phyloP scores from a whole-genome alignment of 352 stramenopile genomes.

The Pythium insidiosum region DNA sequence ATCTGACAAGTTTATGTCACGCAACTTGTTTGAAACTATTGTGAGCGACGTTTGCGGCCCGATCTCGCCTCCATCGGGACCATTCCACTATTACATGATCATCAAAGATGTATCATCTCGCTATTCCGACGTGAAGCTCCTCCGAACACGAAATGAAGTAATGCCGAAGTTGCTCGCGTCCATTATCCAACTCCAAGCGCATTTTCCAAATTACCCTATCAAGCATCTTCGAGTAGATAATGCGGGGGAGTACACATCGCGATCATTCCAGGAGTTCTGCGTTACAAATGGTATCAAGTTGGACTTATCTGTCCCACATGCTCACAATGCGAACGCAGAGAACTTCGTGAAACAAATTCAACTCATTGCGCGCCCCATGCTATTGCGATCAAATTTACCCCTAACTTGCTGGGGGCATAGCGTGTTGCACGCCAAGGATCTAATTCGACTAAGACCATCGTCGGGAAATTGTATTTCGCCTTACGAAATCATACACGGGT shows the following conservation, averaged over 20 bases:
- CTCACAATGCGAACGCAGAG: constrained; percentile 12
- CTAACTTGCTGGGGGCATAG: constrained; percentile 2
- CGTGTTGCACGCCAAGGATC: background rate
- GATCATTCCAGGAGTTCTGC: constrained; percentile 11
- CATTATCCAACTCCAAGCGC: constrained; percentile 12
- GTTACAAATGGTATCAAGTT: constrained; percentile 7
- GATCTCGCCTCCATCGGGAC: too few species aligned
- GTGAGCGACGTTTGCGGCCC: too few species aligned
- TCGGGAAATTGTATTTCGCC: background rate
- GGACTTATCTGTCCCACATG: constrained; percentile 6
- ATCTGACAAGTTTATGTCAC: too few species aligned
- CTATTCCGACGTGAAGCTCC: constrained; percentile 6
- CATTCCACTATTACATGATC: constrained; percentile 16
- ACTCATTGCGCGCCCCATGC: constrained; percentile 1
- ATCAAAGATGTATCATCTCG: too few species aligned
- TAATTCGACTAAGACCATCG: background rate
- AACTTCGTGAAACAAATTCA: constrained; percentile 1
- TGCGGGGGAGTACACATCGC: constrained; percentile 7
- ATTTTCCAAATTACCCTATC: constrained; percentile 11
- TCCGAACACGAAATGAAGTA: constrained; percentile 10
- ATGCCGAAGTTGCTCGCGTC: constrained; percentile 11
- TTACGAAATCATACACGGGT: background rate
- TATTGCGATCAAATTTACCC: background rate
- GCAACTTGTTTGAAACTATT: too few species aligned
- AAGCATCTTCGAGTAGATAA: constrained; percentile 9